phyloP scores from a whole-genome alignment of 2,329 filamentous ascomycete genomes.

The Rosellinia necatrix region DNA sequence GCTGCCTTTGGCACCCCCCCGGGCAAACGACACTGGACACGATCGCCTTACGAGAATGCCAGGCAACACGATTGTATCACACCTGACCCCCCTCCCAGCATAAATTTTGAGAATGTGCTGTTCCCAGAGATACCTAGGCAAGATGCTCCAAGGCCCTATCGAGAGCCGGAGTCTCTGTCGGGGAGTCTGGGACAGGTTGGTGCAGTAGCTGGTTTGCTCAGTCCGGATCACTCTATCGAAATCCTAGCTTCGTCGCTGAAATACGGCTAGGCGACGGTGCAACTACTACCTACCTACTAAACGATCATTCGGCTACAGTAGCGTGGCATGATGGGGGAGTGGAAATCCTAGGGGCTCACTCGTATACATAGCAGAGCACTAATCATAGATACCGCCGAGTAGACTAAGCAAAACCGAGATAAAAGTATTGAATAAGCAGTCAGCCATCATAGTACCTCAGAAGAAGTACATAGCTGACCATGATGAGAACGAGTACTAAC shows the following conservation, averaged over 20 bases:
- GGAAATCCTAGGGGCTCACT: not conserved
- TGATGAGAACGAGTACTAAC: too few species aligned
- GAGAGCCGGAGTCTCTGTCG: too few species aligned
- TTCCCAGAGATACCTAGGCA: too few species aligned
- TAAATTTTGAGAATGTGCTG: too few species aligned
- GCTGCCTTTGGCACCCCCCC: conserved; percentile 6
- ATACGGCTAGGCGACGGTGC: not conserved
- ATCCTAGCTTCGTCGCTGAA: not conserved
- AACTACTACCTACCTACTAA: not conserved
- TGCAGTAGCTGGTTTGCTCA: too few species aligned
- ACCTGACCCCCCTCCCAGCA: conserved; percentile 7
- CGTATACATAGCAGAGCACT: too few species aligned
- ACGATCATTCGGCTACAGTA: too few species aligned
- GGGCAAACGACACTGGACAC: not conserved
- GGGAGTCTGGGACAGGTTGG: not conserved
- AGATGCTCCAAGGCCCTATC: not conserved
- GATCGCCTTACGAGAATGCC: conserved; percentile 6
- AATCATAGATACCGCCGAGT: too few species aligned
- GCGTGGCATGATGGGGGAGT: not conserved
- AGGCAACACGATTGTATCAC: conserved; percentile 4
- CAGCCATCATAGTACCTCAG: too few species aligned
- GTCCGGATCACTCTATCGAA: not conserved
- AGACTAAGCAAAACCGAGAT: too few species aligned
- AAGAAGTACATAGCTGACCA: too few species aligned
- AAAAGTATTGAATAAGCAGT: too few species aligned